Evolutionary conservation across 495 filamentous ascomycete species (phyloP), one percentile per base, ranked within the genome.

Genomic region (Neurospora sp.): DNA sequence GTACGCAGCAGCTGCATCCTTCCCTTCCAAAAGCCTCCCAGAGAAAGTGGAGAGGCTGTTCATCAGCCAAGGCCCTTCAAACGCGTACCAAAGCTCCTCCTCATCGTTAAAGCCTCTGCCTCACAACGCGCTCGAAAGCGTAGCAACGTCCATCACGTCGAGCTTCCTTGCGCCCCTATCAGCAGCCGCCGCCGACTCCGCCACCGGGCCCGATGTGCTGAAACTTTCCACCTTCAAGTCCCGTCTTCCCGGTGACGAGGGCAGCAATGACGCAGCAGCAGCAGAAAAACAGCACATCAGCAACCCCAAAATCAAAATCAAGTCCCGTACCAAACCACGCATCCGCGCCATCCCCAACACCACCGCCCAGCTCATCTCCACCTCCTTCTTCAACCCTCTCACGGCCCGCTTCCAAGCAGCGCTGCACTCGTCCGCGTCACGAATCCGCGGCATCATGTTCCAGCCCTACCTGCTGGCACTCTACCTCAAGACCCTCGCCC

Each of bases 341-440:
- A 82, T 88, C 71, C 90, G 89, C 74, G 85, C 89, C 1, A 90
- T 90, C 37, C 86, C 91, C 7, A 97, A 94, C 77, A 89, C 89
- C 22, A 87, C 97, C 1, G 89, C 94, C 40, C 87, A 88, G 35
- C 84, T 97, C 40, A 87, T 97, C 47, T 83, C 86, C 0, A 85
- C 90, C 0, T 88, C 88, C 8, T 96, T 97, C 83, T 97, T 98
- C 87, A 89, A 92, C 81, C 89, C 96, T 20, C 79, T 94, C 6
- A 88, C 87, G 0, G 87, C 87, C 7, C 85, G 87, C 44, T 89
- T 87, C 78, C 86, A 86, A 71, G 83, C 82, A n/a, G 84, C 85
- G 7, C 77, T 86, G 59, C 86, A 82, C 53, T 80, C 81, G 4
- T 74, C 81, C 3, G 78, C 81, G 4, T 82, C 81, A 7, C 78